phyloP scores from a whole-genome alignment of 345 rosid genomes.

The Eucalyptus rudis region DNA sequence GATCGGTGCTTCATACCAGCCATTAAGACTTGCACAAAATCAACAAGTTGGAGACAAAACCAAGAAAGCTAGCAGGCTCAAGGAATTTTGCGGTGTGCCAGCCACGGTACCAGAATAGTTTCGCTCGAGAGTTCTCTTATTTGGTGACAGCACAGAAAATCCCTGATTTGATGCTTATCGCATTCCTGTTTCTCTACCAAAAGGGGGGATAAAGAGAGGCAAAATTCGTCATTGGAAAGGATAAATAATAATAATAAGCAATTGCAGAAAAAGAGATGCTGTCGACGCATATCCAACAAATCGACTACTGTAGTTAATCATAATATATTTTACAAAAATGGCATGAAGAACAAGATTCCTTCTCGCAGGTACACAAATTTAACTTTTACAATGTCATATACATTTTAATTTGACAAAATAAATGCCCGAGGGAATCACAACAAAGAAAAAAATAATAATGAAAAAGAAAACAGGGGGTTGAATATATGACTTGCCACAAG shows the following conservation, averaged over 20 bases:
- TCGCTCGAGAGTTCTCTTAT: neutral
- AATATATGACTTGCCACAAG: neutral
- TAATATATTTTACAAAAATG: neutral
- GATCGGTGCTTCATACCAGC: neutral
- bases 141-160: neutral
- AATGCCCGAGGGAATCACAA: slow-evolving; percentile 2
- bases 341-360: neutral
- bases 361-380: neutral
- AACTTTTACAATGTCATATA: slow-evolving; percentile 31
- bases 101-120: neutral
- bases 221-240: neutral
- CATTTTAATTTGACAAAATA: slow-evolving; percentile 9
- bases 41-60: neutral
- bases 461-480: neutral
- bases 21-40: neutral
- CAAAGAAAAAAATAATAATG: neutral
- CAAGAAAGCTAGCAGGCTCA: neutral
- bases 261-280: neutral
- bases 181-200: neutral
- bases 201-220: neutral
- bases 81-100: neutral
- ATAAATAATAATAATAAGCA: neutral
- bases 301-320: neutral
- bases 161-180: neutral
- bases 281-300: neutral